Evolutionary conservation across 805 yeast species (phyloP).

Genomic region (Candida coleopterorum): DNA sequence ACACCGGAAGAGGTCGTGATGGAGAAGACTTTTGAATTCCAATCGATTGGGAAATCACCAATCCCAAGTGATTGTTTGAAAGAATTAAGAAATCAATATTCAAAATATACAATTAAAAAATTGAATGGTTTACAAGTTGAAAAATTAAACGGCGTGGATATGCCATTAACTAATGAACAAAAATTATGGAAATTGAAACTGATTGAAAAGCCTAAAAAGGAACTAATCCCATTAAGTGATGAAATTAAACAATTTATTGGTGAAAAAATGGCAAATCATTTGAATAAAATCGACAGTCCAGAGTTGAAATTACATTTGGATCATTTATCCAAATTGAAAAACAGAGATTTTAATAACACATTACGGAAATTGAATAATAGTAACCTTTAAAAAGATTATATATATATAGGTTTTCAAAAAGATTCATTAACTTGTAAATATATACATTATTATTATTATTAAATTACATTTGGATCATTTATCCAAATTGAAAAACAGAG

Average conservation of each 20-base stretch:
- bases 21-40: constrained; percentile 71
- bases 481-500: constrained; percentile 25
- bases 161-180: constrained; percentile 69
- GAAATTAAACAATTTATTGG: constrained; percentile 57
- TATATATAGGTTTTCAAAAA: too few species aligned
- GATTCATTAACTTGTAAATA: neutral
- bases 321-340: constrained; percentile 24
- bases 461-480: constrained; percentile 37
- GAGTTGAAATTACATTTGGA: constrained; percentile 36
- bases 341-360: constrained; percentile 29
- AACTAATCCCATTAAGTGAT: constrained; percentile 33
- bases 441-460: neutral
- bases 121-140: constrained; percentile 60
- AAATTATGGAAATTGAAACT: constrained; percentile 57
- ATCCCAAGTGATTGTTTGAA: constrained; percentile 62
- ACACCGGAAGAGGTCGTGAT: constrained; percentile 55
- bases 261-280: constrained; percentile 38
- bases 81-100: constrained; percentile 73
- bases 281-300: constrained; percentile 31
- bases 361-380: constrained; percentile 9
- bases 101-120: constrained; percentile 53
- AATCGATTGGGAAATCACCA: constrained; percentile 60
- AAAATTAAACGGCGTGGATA: constrained; percentile 60
- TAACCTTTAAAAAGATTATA: constrained; percentile 2
- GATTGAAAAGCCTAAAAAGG: constrained; percentile 31